phyloP scores from a whole-genome alignment of 768 basidiomycete genomes.

The Lactarius hengduanensis region DNA sequence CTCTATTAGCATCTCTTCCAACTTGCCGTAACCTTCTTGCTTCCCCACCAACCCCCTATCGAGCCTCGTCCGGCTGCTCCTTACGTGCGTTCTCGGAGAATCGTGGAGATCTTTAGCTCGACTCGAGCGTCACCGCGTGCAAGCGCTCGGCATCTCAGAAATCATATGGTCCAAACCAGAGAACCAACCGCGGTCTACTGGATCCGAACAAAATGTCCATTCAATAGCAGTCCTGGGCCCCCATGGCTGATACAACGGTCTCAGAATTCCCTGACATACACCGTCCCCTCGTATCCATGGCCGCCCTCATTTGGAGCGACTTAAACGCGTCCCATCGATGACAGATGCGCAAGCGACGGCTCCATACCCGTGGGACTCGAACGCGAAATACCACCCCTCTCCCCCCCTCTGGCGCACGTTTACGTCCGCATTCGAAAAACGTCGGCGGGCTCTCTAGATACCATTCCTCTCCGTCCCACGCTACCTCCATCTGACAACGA shows the following conservation, averaged over 20 bases:
- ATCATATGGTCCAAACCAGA: slow-evolving; percentile 1
- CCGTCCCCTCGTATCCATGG: slow-evolving; percentile 19
- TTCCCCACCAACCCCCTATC: slow-evolving; percentile 3
- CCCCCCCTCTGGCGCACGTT: slow-evolving; percentile 9
- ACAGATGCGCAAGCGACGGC: slow-evolving; percentile 11
- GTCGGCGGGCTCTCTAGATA: slow-evolving; percentile 5
- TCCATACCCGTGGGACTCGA: slow-evolving; percentile 19
- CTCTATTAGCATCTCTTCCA: neutral
- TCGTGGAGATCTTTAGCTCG: neutral
- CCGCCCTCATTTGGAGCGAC: slow-evolving; percentile 17
- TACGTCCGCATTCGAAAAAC: slow-evolving; percentile 18
- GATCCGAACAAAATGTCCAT: neutral
- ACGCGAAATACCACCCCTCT: slow-evolving; percentile 5
- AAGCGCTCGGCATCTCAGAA: neutral
- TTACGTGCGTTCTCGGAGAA: neutral
- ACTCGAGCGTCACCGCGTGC: neutral
- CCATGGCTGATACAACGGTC: neutral
- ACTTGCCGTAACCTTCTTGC: slow-evolving; percentile 7
- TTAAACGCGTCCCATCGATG: slow-evolving; percentile 13
- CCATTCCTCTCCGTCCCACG: slow-evolving; percentile 8
- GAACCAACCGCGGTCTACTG: neutral
- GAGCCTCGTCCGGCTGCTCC: neutral
- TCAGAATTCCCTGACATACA: slow-evolving; percentile 11
- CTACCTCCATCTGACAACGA: slow-evolving; percentile 11
- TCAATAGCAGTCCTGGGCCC: slow-evolving; percentile 1